phyloP scores from a whole-genome alignment of 371 early-diverging fungal species.

The Parasitella parasitica region DNA sequence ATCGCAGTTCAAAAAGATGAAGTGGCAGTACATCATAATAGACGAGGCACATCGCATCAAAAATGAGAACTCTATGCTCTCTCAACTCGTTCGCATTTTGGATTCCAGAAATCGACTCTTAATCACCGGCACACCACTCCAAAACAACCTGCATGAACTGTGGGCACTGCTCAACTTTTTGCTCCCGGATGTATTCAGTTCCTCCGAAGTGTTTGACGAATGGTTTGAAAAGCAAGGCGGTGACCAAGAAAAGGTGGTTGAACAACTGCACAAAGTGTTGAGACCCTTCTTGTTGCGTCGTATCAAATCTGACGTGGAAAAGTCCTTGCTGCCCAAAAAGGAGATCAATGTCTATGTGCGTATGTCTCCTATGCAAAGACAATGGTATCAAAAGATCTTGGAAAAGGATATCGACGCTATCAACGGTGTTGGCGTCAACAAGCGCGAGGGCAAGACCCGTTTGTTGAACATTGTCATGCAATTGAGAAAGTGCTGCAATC shows the following conservation, averaged over 20 bases:
- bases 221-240: constrained; percentile 82
- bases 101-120: constrained; percentile 90
- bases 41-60: constrained; percentile 99
- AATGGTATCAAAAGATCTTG: constrained; percentile 96
- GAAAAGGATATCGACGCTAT: constrained; percentile 98
- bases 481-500: constrained; percentile 99
- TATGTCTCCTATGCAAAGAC: constrained; percentile 94
- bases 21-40: constrained; percentile 95
- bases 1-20: constrained; percentile 79
- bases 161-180: constrained; percentile 99
- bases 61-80: constrained; percentile 95
- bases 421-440: constrained; percentile 74
- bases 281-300: constrained; percentile 97
- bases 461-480: constrained; percentile 99
- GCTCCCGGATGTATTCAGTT: constrained; percentile 93
- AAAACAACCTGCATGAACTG: constrained; percentile 98
- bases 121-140: constrained; percentile 98
- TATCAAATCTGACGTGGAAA: constrained; percentile 98
- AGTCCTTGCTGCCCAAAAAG: constrained; percentile 95
- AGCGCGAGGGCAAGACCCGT: constrained; percentile 81
- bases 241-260: constrained; percentile 84
- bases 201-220: constrained; percentile 89
- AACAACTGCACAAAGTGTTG: constrained; percentile 92
- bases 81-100: constrained; percentile 88
- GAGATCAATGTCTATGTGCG: constrained; percentile 95